Evolutionary conservation across 805 yeast species (phyloP), one percentile per base, ranked within the genome.

Genomic region (Metschnikowia bowlesiae): DNA sequence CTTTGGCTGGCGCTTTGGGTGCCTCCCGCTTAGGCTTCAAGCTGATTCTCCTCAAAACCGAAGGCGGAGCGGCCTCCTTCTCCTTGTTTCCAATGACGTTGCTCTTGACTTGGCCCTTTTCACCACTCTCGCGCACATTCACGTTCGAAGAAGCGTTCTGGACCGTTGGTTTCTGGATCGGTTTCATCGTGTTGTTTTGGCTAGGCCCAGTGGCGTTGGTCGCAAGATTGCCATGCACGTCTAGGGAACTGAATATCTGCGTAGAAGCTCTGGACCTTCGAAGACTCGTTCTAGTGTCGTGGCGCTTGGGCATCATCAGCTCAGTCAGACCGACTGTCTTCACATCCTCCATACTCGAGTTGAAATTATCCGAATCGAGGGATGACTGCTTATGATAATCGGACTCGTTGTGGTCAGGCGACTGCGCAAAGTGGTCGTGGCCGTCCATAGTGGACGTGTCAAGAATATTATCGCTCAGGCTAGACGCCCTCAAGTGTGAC

Each of bases 21-120:
- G 77, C 76, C 26, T 55, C 64, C 46, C 76, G 55, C 55, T 66
- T 69, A 1, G 77, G 76, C 48, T 62, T 67, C 55, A 71, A 63
- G 34, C 72, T 66, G 39, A 65, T 53, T 45, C 63, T 57, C 39
- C 67, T 62, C 46, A 65, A 57, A 6, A 48, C 14, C n/a, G 42
- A 18, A 10, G 39, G 6, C 4, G 30, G 29, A 13, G 13, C 32
- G 6, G 34, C 10, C 38, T 45, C 40, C 10, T 7, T 30, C 2
- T 13, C 30, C 37, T n/a, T 18, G 35, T 32, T 22, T 39, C 39
- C 38, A 38, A 35, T 18, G 35, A 49, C 38, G n/a, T 13, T 16
- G 43, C 10, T 18, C 5, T 32, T 26, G 9, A 5, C 22, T 42
- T 32, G 38, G 28, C 18, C 13, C 9, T n/a, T 39, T 10, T 4